A percentile compares a stretch with the other conserved stretches of the same genome.
Evolutionary conservation across 768 basidiomycete species (phyloP).

Genomic region (Calocera cornea): DNA sequence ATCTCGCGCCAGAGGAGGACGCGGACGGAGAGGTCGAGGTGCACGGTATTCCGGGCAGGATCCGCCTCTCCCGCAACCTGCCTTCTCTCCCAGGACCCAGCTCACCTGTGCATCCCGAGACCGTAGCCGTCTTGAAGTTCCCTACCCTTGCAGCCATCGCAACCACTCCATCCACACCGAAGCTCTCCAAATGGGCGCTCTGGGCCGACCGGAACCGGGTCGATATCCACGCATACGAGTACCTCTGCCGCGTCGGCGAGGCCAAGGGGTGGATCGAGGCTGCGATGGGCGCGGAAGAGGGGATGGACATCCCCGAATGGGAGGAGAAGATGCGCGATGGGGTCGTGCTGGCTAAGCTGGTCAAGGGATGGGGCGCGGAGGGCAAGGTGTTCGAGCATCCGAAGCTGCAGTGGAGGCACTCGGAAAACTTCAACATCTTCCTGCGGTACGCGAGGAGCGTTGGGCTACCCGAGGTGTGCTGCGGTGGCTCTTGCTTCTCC

Average conservation of each 20-base stretch:
- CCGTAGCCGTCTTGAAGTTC: neutral
- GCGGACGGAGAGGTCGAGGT: neutral
- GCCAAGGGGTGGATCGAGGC: conserved; percentile 98
- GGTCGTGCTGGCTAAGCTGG: conserved; percentile 83
- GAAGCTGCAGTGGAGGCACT: conserved; percentile 85
- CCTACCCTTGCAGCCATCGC: conserved; percentile 21
- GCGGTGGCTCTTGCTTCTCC: neutral
- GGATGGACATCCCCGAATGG: conserved; percentile 89
- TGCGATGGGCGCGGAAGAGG: conserved; percentile 78
- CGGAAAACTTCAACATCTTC: conserved; percentile 95
- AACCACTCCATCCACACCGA: conserved; percentile 15
- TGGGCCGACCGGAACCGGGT: conserved; percentile 93
- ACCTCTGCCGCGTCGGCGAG: conserved; percentile 95
- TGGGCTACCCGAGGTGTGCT: conserved; percentile 74
- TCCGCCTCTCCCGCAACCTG: conserved; percentile 45
- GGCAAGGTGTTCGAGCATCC: conserved; percentile 45
- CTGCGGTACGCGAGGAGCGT: conserved; percentile 76
- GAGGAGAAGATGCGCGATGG: conserved; percentile 88
- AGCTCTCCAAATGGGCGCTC: conserved; percentile 23
- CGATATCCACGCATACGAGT: conserved; percentile 92
- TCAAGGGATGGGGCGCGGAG: conserved; percentile 68
- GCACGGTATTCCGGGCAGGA: conserved; percentile 62
- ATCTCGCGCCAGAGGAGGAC: neutral
- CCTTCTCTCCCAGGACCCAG: conserved; percentile 40
- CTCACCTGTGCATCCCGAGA: conserved; percentile 29